Base-by-base conservation (phyloP, 169 alveolate species). In the Plasmodium malariae region DNA sequence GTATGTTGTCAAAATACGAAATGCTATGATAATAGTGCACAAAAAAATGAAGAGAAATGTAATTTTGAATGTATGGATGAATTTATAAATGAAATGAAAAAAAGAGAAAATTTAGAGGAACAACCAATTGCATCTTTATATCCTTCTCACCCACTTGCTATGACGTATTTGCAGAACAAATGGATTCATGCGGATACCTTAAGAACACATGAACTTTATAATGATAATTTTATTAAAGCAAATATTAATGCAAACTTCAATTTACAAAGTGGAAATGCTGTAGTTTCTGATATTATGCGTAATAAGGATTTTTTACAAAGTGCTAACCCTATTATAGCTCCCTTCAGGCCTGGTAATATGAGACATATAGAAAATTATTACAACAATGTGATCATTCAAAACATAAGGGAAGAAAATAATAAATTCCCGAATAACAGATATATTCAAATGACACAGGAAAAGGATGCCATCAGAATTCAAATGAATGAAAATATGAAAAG, bases 141-240 rank as follows among this genome's bases (percentile, higher is more conserved):
- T 71, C 95, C 92, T 28, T 89, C 92, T 11, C 92, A 92, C 67
- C 95, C 95, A 28, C 88, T 92, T 19, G 92, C 89, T 87, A 92
- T 92, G 95, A 87, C 95, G 11, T 92, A 87, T 60, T 74, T 92
- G 45, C 95, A 92, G 74, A 92, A 92, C 40, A 92, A 87, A 63
- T 92, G 95, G 95, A 92, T 92, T 30, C 83, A 83, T n/a, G 72
- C 95, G 11, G 93, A 92, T 34, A 92, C 95, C 1, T 68, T 92
- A 26, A 92, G 89, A 49, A 92, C 93, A 11, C 95, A 92, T 67
- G 95, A 92, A 32, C 92, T 92, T 89, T 92, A 92, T 80, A 87
- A 86, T 19, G 71, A 92, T 49, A 88, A 92, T 69, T 92, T 92
- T 80, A 69, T 92, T 36, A 74, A 59, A 54, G 89, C 78, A 43